Percentiles rank a stretch among this genome's conserved stretches.
Evolutionary conservation across 805 yeast genomes (phyloP).

Genomic region (Lipomyces sp.): DNA sequence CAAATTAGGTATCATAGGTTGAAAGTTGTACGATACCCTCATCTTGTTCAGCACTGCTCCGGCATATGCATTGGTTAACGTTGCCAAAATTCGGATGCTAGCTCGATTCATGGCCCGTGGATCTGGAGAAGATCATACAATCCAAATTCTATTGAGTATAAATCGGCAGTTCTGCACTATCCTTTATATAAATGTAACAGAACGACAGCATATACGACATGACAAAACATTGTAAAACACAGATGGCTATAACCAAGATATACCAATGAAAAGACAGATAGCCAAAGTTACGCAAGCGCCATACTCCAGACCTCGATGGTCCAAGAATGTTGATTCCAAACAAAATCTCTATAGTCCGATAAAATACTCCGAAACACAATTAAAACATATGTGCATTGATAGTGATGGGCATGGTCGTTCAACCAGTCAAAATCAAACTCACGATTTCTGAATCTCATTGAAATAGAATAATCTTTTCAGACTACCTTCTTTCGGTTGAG

Average conservation of each 20-base stretch:
- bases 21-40: not conserved
- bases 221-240: not conserved
- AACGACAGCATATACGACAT: not conserved
- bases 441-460: constrained; percentile 15
- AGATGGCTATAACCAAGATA: not conserved
- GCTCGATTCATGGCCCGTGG: no score
- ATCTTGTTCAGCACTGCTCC: no score
- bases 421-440: not conserved
- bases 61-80: no score
- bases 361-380: not conserved
- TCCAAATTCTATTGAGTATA: not conserved
- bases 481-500: constrained; percentile 14
- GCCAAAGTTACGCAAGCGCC: not conserved
- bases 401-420: not conserved
- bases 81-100: no score
- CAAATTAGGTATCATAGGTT: no score
- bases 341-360: not conserved
- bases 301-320: not conserved
- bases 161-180: no score
- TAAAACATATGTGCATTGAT: no score
- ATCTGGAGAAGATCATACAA: not conserved
- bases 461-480: constrained; percentile 22
- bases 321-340: not conserved
- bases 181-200: not conserved
- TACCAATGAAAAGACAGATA: not conserved